Evolutionary conservation across 805 yeast genomes (phyloP), one percentile per base, ranked within the genome.

Genomic region (Candida tibetensis): DNA sequence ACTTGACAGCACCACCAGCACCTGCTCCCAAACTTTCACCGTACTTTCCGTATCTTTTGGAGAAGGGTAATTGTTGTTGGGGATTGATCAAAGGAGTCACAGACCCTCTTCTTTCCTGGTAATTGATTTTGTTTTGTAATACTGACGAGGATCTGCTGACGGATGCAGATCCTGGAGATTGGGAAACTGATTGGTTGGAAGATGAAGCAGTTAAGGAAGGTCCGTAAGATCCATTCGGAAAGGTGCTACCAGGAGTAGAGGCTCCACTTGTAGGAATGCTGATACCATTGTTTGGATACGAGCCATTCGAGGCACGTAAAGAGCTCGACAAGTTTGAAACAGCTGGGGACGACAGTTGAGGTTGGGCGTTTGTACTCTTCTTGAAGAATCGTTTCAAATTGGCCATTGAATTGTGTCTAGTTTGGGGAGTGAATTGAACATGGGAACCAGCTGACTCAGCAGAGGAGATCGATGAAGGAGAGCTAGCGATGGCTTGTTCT

Each of bases 21-120:
- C 97, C 97, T 15, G 93, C 93, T 39, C 96, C 97, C 33, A 90
- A 71, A 41, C 78, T 85, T 45, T 88, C 91, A 37, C 95, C 95
- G 38, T 84, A 81, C 57, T 82, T 85, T 36, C 83, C 77, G 59
- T 88, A 89, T 48, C 89, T 69, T 53, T 83, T 87, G 28, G 84
- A 77, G 48, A 82, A 81, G 1, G 90, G 89, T 51, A 56, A 57
- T 27, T 61, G 57, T 34, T 46, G 58, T 27, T 43, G 45, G 13
- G 38, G 46, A 30, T 36, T 53, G 17, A 60, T 42, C 5, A 59
- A 33, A 3, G 57, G 54, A 44, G 59, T 60, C 21, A 64, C 70
- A 3, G 69, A 65, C 6, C 63, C 65, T 34, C 65, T 51, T 36
- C 71, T 53, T 32, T 66, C 74, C 12, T 47, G 57, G 39, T 57